Percentiles rank a stretch among this genome's conserved stretches.
phyloP scores from a whole-genome alignment of 768 basidiomycete species.

The Gloeostereum incarnatum region DNA sequence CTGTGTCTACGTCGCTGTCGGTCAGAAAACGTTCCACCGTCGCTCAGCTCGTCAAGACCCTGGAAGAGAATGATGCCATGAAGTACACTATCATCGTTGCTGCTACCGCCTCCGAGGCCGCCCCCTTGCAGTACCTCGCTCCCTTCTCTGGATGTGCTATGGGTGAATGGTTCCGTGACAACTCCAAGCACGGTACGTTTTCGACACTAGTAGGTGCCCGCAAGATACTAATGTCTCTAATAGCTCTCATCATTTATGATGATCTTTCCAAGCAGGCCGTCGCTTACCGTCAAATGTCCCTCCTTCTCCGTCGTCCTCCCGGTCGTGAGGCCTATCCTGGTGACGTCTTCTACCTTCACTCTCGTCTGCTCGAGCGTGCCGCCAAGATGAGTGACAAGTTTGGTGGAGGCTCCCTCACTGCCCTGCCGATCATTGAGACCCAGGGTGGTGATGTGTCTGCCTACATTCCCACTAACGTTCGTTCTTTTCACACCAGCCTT shows the following conservation, averaged over 20 bases:
- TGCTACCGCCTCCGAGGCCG: constrained; percentile 98
- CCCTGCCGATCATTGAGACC: constrained; percentile 98
- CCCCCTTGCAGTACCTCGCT: constrained; percentile 97
- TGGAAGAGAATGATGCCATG: constrained; percentile 99
- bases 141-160: constrained; percentile 99
- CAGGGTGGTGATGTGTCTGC: constrained; percentile 99
- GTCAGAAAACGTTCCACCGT: constrained; percentile 99
- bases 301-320: constrained; percentile 98
- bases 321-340: constrained; percentile 99
- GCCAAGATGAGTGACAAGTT: constrained; percentile 99
- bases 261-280: constrained; percentile 99
- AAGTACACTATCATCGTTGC: constrained; percentile 99
- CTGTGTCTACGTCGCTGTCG: constrained; percentile 99
- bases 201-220: too few relatives aligned
- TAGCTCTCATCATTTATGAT: constrained; percentile 97
- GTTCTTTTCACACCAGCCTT: constrained; percentile 14
- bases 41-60: constrained; percentile 98
- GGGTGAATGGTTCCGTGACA: constrained; percentile 99
- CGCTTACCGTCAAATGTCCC: constrained; percentile 99
- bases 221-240: constrained; percentile 2
- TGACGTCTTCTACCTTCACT: constrained; percentile 99
- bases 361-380: constrained; percentile 98
- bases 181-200: constrained; percentile 92
- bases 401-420: constrained; percentile 97
- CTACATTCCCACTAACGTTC: constrained; percentile 90